Evolutionary conservation across 1,139 yeast species (phyloP), one percentile per base, ranked within the genome.

Genomic region (Protomyces inundatus): DNA sequence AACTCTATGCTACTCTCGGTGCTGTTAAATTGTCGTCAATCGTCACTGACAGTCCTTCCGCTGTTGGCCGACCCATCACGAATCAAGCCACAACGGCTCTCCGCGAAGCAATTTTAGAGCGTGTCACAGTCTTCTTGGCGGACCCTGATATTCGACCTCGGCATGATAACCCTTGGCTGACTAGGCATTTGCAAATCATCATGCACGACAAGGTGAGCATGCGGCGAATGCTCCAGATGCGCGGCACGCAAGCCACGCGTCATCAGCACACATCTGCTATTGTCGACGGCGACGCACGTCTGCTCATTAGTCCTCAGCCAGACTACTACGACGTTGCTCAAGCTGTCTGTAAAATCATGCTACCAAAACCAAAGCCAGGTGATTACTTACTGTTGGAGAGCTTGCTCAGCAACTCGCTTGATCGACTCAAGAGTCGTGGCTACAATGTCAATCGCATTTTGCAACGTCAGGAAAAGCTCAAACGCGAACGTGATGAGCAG

Each of bases 251-350:
- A 6, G 61, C 64, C 7, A 66, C 67, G 32, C 48, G 54, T 6
- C 55, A 62, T 7, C 37, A 60, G 33, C 56, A 57, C 12, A 66
- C 67, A 6, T 65, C 69, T 9, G 66, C 70, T 7, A 45, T 67
- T 6, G 33, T 52, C 40, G 53, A 58, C 34, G 61, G 60, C 14
- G 34, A 48, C 16, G 63, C 61, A 10, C 65, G 65, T n/a, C 48
- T 68, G 39, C 68, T 58, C 51, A 54, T 68, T 9, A 55, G 63
- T 7, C 66, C 65, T 10, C 65, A 62, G 54, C 68, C 73, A 45
- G 77, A 77, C 48, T 77, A 79, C 77, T 76, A 74, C 64, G 78
- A 77, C 62, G 73, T 77, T 7, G 73, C 77, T 32, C 73, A 71
- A 36, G 73, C 77, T 1, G 67, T 77, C 23, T 71, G 75, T 9